phyloP scores from a whole-genome alignment of 495 filamentous ascomycete species.

The Xylaria intraflava region DNA sequence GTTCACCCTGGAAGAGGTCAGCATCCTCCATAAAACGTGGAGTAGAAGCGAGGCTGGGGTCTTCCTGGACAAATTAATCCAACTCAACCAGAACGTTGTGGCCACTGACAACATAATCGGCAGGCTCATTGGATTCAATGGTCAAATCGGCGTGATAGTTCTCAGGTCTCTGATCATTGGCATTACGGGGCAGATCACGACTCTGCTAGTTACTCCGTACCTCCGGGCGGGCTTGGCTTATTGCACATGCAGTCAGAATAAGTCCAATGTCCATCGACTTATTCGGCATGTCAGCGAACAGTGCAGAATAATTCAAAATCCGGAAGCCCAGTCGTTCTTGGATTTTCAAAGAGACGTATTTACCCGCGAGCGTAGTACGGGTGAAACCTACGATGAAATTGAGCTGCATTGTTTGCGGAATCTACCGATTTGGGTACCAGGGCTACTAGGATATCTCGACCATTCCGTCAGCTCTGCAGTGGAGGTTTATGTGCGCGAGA shows the following conservation, averaged over 20 bases:
- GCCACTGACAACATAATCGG: slow-evolving; percentile 40
- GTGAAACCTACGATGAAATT: slow-evolving; percentile 22
- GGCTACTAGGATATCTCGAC: slow-evolving; percentile 59
- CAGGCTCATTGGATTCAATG: slow-evolving; percentile 32
- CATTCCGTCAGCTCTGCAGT: slow-evolving; percentile 46
- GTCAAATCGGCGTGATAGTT: slow-evolving; percentile 29
- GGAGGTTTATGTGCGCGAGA: slow-evolving; percentile 48
- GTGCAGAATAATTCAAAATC: slow-evolving; percentile 32
- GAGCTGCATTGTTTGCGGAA: slow-evolving; percentile 36
- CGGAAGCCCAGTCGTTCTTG: slow-evolving; percentile 37
- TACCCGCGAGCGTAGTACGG: slow-evolving; percentile 22
- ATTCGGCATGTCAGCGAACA: slow-evolving; percentile 31
- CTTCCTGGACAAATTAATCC: slow-evolving; percentile 46
- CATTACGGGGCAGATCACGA: slow-evolving; percentile 30
- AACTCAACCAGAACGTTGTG: slow-evolving; percentile 40
- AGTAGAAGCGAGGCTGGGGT: slow-evolving; percentile 30
- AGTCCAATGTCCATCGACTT: slow-evolving; percentile 23
- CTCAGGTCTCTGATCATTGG: slow-evolving; percentile 25
- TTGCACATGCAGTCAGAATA: slow-evolving; percentile 24
- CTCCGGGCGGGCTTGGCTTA: slow-evolving; percentile 32
- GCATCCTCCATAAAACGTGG: slow-evolving; percentile 39
- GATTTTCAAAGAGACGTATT: slow-evolving; percentile 35
- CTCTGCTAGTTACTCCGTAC: slow-evolving; percentile 29
- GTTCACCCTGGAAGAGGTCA: slow-evolving; percentile 34
- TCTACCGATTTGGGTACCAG: slow-evolving; percentile 60